phyloP scores from a whole-genome alignment of 108 stramenopile species.

The Mediolabrus comicus region DNA sequence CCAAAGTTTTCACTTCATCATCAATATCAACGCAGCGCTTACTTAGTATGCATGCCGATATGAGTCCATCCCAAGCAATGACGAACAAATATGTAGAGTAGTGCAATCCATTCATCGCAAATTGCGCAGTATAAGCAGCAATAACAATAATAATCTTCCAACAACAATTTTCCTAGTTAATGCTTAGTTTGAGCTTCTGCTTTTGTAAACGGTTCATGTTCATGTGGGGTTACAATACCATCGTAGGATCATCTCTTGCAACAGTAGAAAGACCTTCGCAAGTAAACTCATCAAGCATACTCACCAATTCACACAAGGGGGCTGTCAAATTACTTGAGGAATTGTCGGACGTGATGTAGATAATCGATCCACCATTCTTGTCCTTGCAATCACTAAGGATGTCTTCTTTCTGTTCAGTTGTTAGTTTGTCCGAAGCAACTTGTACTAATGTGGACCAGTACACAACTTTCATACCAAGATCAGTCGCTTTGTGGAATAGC shows the following conservation, averaged over 20 bases:
- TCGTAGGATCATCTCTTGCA: conserved; percentile 31
- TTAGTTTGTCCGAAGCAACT: conserved; percentile 1
- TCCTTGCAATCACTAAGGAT: conserved; percentile 20
- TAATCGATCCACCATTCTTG: conserved; percentile 40
- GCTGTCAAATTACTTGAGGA: neutral
- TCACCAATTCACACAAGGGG: conserved; percentile 7
- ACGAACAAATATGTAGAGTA: too few species aligned
- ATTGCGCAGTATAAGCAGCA: too few species aligned
- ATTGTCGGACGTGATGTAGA: conserved; percentile 17
- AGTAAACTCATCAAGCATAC: conserved; percentile 11
- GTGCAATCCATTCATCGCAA: too few species aligned
- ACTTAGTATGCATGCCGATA: too few species aligned
- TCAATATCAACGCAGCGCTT: too few species aligned
- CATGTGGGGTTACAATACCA: conserved; percentile 19
- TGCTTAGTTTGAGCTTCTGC: too few species aligned
- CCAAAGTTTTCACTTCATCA: too few species aligned
- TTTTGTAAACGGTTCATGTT: too few species aligned
- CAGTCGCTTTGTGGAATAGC: conserved; percentile 22
- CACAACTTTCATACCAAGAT: conserved; percentile 42
- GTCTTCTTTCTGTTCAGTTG: conserved; percentile 9
- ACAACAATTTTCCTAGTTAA: too few species aligned
- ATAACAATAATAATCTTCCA: too few species aligned
- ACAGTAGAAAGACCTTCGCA: conserved; percentile 25
- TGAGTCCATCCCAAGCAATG: too few species aligned
- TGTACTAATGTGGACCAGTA: conserved; percentile 37